phyloP scores from a whole-genome alignment of 805 yeast genomes.

The Kodamaea leandrae region DNA sequence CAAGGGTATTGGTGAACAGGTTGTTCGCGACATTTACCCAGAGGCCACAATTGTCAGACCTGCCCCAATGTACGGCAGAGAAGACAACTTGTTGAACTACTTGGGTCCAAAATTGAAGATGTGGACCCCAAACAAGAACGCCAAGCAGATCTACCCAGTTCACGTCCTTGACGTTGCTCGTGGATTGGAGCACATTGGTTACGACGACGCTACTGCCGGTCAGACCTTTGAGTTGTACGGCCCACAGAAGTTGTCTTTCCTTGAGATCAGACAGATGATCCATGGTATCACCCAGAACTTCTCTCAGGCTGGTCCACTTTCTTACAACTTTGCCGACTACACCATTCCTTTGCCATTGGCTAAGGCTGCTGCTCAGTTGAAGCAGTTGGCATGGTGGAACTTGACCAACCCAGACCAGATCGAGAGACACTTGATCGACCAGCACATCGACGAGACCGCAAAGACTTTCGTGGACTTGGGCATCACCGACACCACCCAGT shows the following conservation, averaged over 20 bases:
- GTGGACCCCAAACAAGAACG: slow-evolving; percentile 64
- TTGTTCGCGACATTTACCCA: slow-evolving; percentile 64
- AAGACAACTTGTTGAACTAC: slow-evolving; percentile 65
- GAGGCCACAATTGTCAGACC: slow-evolving; percentile 85
- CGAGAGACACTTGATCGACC: slow-evolving; percentile 70
- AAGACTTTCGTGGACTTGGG: slow-evolving; percentile 70
- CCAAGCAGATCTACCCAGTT: slow-evolving; percentile 65
- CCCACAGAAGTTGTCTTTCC: slow-evolving; percentile 57
- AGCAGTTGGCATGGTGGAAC: slow-evolving; percentile 44
- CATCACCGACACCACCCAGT: slow-evolving; percentile 40
- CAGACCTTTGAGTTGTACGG: slow-evolving; percentile 74
- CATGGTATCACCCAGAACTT: slow-evolving; percentile 56
- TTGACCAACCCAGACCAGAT: slow-evolving; percentile 68
- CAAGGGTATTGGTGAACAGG: slow-evolving; percentile 74
- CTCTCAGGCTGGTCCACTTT: slow-evolving; percentile 44
- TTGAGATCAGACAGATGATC: slow-evolving; percentile 68
- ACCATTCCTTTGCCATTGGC: slow-evolving; percentile 44
- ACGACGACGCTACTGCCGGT: slow-evolving; percentile 77
- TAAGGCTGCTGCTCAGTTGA: slow-evolving; percentile 43
- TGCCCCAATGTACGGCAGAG: slow-evolving; percentile 73
- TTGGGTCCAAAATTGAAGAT: slow-evolving; percentile 54
- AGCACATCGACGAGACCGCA: slow-evolving; percentile 57
- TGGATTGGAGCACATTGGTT: slow-evolving; percentile 76
- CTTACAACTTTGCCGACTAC: slow-evolving; percentile 43
- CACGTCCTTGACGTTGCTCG: slow-evolving; percentile 75